Conservation (phyloP, 2,329 filamentous ascomycete genomes). For the Beauveria sp. region DNA sequence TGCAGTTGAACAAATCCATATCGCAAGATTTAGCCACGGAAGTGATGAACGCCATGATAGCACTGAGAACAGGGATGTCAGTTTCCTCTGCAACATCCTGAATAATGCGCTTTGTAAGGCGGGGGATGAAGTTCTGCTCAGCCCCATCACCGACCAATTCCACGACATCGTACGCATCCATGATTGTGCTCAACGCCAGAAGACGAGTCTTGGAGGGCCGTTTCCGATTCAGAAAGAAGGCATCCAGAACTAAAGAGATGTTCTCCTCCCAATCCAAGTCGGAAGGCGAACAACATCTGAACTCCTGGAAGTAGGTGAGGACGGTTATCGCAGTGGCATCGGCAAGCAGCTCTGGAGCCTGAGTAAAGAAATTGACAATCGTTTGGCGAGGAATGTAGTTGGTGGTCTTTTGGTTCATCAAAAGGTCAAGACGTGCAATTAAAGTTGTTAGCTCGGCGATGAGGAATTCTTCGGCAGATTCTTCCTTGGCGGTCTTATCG, state of each 20-base stretch:
- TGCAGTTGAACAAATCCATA: slow-evolving; percentile 49
- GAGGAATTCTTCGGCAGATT: slow-evolving; percentile 29
- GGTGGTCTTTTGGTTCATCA: slow-evolving; percentile 35
- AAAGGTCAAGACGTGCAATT: slow-evolving; percentile 40
- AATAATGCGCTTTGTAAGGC: slow-evolving; percentile 55
- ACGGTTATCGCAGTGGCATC: slow-evolving; percentile 58
- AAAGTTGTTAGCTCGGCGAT: slow-evolving; percentile 37
- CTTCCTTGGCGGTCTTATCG: slow-evolving; percentile 20
- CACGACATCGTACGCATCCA: slow-evolving; percentile 51
- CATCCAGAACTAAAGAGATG: slow-evolving; percentile 49
- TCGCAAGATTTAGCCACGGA: slow-evolving; percentile 55
- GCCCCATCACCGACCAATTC: slow-evolving; percentile 52
- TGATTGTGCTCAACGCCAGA: slow-evolving; percentile 52
- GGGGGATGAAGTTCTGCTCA: slow-evolving; percentile 47
- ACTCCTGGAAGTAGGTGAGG: slow-evolving; percentile 60
- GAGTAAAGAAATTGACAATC: slow-evolving; percentile 59
- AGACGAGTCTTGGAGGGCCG: slow-evolving; percentile 57
- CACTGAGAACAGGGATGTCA: slow-evolving; percentile 57
- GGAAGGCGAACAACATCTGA: slow-evolving; percentile 64
- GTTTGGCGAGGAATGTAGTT: slow-evolving; percentile 58
- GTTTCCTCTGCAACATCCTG: slow-evolving; percentile 53
- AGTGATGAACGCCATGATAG: slow-evolving; percentile 56
- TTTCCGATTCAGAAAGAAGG: slow-evolving; percentile 54
- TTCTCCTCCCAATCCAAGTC: slow-evolving; percentile 62
- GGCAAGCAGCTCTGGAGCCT: slow-evolving; percentile 53